phyloP scores from a whole-genome alignment of 192 early-diverging fungal species.

The Rhizophagus sp. region DNA sequence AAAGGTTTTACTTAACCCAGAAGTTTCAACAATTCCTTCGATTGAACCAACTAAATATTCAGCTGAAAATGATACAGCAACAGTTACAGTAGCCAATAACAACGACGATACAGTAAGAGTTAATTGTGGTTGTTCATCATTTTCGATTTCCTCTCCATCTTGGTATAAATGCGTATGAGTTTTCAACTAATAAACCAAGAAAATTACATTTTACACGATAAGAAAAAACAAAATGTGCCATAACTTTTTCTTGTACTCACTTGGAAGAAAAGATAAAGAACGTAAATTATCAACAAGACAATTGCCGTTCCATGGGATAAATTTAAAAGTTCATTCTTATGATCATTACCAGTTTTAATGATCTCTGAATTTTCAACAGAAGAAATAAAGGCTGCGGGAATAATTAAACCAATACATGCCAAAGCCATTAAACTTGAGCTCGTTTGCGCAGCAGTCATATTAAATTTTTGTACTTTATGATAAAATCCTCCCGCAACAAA shows the following conservation, averaged over 20 bases:
- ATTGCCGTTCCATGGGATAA: conserved; percentile 70
- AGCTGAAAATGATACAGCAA: conserved; percentile 76
- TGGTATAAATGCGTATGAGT: background rate
- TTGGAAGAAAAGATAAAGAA: conserved; percentile 66
- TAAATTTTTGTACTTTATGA: conserved; percentile 70
- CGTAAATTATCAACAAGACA: conserved; percentile 68
- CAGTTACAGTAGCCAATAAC: conserved; percentile 63
- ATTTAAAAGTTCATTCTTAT: conserved; percentile 46
- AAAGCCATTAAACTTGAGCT: conserved; percentile 70
- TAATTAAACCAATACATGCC: conserved; percentile 62
- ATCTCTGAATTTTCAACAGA: background rate
- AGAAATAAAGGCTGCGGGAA: conserved; percentile 69
- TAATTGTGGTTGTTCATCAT: conserved; percentile 46
- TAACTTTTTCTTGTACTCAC: conserved; percentile 4
- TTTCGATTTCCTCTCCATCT: conserved; percentile 55
- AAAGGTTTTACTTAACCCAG: conserved; percentile 78
- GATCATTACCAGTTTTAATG: too few species aligned
- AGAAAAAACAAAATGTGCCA: too few species aligned
- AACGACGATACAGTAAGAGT: conserved; percentile 36
- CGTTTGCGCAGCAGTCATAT: conserved; percentile 70
- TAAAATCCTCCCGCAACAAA: conserved; percentile 86
- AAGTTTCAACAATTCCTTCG: conserved; percentile 69
- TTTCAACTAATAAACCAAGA: background rate
- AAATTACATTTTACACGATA: too few species aligned
- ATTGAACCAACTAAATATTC: conserved; percentile 86